phyloP scores from a whole-genome alignment of 106 monocot species.

The Ottelia alismoides region DNA sequence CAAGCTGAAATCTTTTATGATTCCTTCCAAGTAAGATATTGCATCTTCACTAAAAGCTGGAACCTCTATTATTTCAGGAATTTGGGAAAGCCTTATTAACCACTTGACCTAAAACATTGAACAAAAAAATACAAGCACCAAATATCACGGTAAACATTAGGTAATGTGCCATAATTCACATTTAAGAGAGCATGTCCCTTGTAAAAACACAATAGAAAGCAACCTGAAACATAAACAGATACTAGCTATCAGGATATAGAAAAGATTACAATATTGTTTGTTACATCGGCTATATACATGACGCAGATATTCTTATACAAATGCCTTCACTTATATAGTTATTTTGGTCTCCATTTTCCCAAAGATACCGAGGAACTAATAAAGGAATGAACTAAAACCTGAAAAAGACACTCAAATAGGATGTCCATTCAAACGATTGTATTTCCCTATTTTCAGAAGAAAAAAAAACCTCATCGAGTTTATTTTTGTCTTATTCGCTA shows the following conservation, averaged over 20 bases:
- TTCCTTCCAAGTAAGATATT: slow-evolving; percentile 40
- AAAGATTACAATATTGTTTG: not conserved
- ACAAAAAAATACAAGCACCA: no score
- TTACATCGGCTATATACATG: not conserved
- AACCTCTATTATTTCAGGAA: slow-evolving; percentile 70
- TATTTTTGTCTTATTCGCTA: no score
- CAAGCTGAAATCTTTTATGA: slow-evolving; percentile 43
- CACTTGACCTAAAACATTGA: slow-evolving; percentile 62
- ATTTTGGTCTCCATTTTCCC: no score
- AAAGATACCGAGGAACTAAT: no score
- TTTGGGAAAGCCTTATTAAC: slow-evolving; percentile 74
- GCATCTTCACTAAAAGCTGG: slow-evolving; percentile 63
- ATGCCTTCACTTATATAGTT: no score
- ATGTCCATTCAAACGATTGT: no score
- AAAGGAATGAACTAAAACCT: no score
- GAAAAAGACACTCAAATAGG: no score
- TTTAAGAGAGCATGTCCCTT: not conserved
- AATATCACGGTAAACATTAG: not conserved
- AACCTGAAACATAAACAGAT: no score
- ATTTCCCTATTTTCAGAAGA: no score
- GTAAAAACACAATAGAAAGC: not conserved
- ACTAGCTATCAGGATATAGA: no score
- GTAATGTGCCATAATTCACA: not conserved
- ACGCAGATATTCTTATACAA: not conserved
- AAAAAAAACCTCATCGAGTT: no score